These are phyloP conservation scores for Globisporangium heterothallicum DNA, from an alignment of 352 stramenopile species.

Conservation along the genomic window DNA sequence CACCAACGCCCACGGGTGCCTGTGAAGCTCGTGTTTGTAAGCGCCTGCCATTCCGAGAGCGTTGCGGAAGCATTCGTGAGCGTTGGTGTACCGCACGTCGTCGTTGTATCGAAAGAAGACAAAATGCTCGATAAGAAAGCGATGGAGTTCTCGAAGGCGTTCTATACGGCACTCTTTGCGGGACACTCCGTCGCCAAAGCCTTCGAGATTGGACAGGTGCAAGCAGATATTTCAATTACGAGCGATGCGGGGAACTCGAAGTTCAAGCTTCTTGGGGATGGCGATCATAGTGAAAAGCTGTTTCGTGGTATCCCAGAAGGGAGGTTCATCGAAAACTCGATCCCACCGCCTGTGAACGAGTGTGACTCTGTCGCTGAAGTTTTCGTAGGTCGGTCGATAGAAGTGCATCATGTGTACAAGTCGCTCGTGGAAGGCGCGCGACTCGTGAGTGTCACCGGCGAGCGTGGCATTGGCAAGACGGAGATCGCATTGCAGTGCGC, in stretches of 20 bases:
- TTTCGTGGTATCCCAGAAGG: constrained; percentile 58
- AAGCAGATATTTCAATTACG: constrained; percentile 61
- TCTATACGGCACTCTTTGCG: constrained; percentile 84
- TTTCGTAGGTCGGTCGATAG: constrained; percentile 73
- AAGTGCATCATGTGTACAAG: constrained; percentile 77
- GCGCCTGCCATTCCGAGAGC: constrained; percentile 85
- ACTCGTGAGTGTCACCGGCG: constrained; percentile 68
- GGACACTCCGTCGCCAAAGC: constrained; percentile 68
- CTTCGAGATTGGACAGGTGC: constrained; percentile 82
- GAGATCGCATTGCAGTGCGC: constrained; percentile 72
- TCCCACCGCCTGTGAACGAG: constrained; percentile 52
- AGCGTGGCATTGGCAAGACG: constrained; percentile 75
- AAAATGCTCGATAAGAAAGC: constrained; percentile 86
- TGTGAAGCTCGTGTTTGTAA: constrained; percentile 86
- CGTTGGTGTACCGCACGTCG: constrained; percentile 86
- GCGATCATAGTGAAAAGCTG: constrained; percentile 67
- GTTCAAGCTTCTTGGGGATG: constrained; percentile 79
- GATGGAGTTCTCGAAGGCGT: constrained; percentile 85
- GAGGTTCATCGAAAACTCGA: constrained; percentile 55
- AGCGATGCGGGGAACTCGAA: constrained; percentile 39
- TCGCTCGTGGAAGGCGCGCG: constrained; percentile 68
- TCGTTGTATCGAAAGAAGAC: constrained; percentile 83
- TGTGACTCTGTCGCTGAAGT: constrained; percentile 70
- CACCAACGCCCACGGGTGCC: constrained; percentile 32
- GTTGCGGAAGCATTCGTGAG: constrained; percentile 86